A percentile compares a stretch with the other conserved stretches of the same genome.
These are phyloP conservation scores for Capronia coronata DNA, from an alignment of 2,329 filamentous ascomycete species.

Conservation along the genomic window DNA sequence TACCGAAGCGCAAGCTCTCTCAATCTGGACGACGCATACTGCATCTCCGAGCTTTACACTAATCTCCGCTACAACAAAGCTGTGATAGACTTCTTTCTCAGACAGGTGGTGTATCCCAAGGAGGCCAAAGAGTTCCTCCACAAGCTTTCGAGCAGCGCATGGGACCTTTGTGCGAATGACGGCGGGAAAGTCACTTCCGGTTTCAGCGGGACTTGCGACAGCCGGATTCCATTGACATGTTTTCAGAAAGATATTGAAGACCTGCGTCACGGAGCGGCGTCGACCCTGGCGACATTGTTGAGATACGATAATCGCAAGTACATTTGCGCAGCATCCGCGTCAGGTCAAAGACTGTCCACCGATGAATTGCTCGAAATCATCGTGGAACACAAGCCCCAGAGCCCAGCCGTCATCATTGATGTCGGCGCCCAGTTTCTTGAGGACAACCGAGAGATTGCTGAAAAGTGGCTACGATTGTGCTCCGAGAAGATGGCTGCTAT, in stretches of 20 bases:
- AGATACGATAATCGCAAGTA: slow-evolving; percentile 44
- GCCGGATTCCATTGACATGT: slow-evolving; percentile 45
- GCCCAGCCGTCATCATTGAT: slow-evolving; percentile 58
- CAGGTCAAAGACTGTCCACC: slow-evolving; percentile 32
- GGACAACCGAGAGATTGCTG: slow-evolving; percentile 50
- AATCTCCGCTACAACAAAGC: slow-evolving; percentile 47
- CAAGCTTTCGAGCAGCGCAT: slow-evolving; percentile 54
- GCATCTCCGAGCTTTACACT: slow-evolving; percentile 47
- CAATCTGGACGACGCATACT: slow-evolving; percentile 55
- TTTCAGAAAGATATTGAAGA: slow-evolving; percentile 48
- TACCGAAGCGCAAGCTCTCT: slow-evolving; percentile 46
- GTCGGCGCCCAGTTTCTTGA: slow-evolving; percentile 66
- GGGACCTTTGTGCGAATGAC: slow-evolving; percentile 54
- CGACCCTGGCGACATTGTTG: slow-evolving; percentile 57
- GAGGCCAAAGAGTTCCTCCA: slow-evolving; percentile 57
- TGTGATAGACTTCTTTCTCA: slow-evolving; percentile 59
- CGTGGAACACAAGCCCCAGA: slow-evolving; percentile 32
- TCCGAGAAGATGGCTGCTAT: slow-evolving; percentile 45
- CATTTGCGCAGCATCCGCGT: slow-evolving; percentile 19
- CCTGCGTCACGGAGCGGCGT: slow-evolving; percentile 60
- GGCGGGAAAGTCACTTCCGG: slow-evolving; percentile 45
- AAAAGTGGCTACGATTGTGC: slow-evolving; percentile 45
- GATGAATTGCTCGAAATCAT: slow-evolving; percentile 45
- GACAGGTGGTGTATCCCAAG: slow-evolving; percentile 53
- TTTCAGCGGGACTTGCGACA: slow-evolving; percentile 66